These are phyloP conservation scores for Plasmodium adleri DNA, from an alignment of 169 alveolate species.

Conservation along the genomic window DNA sequence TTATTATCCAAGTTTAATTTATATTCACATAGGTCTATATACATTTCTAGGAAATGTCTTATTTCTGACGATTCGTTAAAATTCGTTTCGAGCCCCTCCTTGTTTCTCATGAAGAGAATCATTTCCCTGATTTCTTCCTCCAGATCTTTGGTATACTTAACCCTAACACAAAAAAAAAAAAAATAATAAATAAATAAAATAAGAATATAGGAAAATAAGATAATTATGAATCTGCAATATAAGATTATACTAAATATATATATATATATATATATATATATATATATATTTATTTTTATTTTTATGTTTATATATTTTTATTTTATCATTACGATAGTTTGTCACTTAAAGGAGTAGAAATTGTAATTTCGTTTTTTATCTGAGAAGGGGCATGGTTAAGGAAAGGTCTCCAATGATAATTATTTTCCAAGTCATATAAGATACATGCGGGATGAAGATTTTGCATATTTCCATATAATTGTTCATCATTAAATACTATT, in stretches of 20 bases:
- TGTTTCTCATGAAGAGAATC: slow-evolving; percentile 62
- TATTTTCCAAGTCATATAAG: slow-evolving; percentile 86
- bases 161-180: not conserved
- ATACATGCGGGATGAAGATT: slow-evolving; percentile 91
- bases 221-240: too few relatives aligned
- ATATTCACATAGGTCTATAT: slow-evolving; percentile 73
- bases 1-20: slow-evolving; percentile 67
- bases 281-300: not conserved
- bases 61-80: slow-evolving; percentile 66
- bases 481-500: slow-evolving; percentile 87
- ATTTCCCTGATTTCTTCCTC: slow-evolving; percentile 73
- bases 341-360: slow-evolving; percentile 69
- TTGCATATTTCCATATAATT: slow-evolving; percentile 90
- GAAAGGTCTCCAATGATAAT: slow-evolving; percentile 87
- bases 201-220: not conserved
- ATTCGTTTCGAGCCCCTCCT: slow-evolving; percentile 67
- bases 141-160: slow-evolving; percentile 52
- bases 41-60: slow-evolving; percentile 70
- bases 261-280: not conserved
- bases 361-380: slow-evolving; percentile 71
- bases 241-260: too few relatives aligned
- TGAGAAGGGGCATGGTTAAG: slow-evolving; percentile 78
- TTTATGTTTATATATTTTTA: not conserved
- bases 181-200: not conserved
- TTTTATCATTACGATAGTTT: slow-evolving; percentile 51